Conservation (phyloP, 192 early-diverging fungal species). For the Linnemannia zychae region DNA sequence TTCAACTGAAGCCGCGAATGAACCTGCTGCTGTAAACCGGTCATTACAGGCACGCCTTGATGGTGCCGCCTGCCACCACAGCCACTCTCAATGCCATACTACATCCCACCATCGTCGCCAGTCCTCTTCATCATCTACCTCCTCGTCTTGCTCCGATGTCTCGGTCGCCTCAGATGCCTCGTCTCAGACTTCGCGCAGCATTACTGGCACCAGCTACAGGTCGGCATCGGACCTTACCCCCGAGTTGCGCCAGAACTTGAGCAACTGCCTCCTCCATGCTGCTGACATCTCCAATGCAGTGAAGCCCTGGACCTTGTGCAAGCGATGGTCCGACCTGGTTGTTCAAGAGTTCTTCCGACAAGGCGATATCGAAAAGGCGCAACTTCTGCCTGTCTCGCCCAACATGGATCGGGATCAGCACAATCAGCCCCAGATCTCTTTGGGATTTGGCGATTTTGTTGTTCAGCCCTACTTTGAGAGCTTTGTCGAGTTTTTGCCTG, state of each 20-base stretch:
- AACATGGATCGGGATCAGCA: constrained; percentile 87
- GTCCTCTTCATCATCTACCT: constrained; percentile 31
- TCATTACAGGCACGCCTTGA: not conserved
- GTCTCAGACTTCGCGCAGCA: constrained; percentile 31
- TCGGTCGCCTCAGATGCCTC: constrained; percentile 27
- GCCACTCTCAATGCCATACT: constrained; percentile 7
- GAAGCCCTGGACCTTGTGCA: constrained; percentile 87
- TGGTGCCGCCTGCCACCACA: not conserved
- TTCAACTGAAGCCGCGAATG: not conserved
- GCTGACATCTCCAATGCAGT: constrained; percentile 93
- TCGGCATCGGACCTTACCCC: constrained; percentile 26
- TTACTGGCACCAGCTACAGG: not conserved
- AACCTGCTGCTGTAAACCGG: not conserved
- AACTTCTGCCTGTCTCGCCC: constrained; percentile 84
- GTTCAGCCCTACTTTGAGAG: constrained; percentile 88
- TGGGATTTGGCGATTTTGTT: constrained; percentile 90
- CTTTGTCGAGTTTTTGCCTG: constrained; percentile 84
- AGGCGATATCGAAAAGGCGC: constrained; percentile 85
- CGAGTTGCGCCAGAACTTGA: constrained; percentile 72
- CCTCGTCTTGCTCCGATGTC: constrained; percentile 40
- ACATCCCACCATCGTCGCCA: constrained; percentile 32
- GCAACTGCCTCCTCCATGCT: constrained; percentile 84
- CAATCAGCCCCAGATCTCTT: constrained; percentile 79
- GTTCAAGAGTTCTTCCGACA: constrained; percentile 90
- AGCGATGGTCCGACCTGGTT: constrained; percentile 91